phyloP scores from a whole-genome alignment of 768 basidiomycete genomes.

The Tylopilus balloui region DNA sequence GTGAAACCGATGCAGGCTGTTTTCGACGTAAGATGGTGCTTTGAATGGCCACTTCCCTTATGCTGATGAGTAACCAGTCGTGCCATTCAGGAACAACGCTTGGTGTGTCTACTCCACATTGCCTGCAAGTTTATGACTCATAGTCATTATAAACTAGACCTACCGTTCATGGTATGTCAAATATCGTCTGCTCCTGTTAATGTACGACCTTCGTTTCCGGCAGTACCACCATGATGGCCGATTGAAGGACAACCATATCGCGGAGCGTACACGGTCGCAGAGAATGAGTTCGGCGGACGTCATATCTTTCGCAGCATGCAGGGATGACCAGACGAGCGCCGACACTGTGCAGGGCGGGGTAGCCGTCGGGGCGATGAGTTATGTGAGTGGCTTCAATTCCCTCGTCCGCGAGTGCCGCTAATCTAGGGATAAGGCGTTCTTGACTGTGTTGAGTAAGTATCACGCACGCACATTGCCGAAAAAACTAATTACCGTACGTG shows the following conservation, averaged over 20 bases:
- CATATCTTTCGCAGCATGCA: constrained; percentile 71
- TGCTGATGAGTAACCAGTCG: constrained; percentile 26
- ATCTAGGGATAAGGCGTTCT: constrained; percentile 49
- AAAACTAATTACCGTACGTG: not conserved
- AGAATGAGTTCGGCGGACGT: constrained; percentile 73
- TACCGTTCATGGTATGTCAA: constrained; percentile 27
- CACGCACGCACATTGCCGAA: not conserved
- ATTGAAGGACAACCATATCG: constrained; percentile 43
- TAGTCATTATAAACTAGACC: constrained; percentile 7
- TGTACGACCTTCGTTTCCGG: not conserved
- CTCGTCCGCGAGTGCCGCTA: not conserved
- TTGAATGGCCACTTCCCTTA: not conserved
- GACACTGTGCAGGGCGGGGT: constrained; percentile 61
- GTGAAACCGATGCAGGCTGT: constrained; percentile 29
- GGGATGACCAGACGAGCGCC: constrained; percentile 68
- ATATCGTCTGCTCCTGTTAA: not conserved
- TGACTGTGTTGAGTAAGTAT: constrained; percentile 43
- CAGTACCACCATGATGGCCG: constrained; percentile 61
- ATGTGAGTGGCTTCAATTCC: constrained; percentile 43
- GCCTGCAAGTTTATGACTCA: not conserved
- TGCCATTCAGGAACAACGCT: constrained; percentile 50
- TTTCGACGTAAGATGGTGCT: constrained; percentile 42
- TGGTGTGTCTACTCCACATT: constrained; percentile 22
- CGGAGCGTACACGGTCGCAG: constrained; percentile 25
- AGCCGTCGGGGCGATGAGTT: constrained; percentile 77